Conservation (phyloP, 2,329 filamentous ascomycete species). For the Colletotrichum destructivum region DNA sequence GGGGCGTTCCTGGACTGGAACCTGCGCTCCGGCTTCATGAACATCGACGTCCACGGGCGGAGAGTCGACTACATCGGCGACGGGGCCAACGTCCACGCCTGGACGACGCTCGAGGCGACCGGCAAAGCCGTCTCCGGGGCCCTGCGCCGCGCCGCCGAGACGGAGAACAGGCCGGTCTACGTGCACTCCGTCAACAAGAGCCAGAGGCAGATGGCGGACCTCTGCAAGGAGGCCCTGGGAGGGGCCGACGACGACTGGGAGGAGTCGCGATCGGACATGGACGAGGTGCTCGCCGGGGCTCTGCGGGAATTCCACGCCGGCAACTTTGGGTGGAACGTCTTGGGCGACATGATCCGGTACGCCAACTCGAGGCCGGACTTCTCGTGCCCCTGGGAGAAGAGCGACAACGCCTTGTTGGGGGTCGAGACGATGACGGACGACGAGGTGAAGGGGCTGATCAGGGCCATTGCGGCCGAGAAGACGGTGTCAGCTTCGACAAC, state of each 20-base stretch:
- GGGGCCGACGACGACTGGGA: constrained; percentile 34
- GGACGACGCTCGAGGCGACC: constrained; percentile 46
- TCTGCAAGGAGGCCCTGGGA: constrained; percentile 43
- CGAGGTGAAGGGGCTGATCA: constrained; percentile 43
- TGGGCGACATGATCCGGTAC: constrained; percentile 43
- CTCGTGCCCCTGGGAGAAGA: constrained; percentile 29
- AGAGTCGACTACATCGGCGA: constrained; percentile 44
- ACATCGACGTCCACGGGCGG: constrained; percentile 46
- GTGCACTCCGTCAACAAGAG: constrained; percentile 45
- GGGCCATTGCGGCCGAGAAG: constrained; percentile 14
- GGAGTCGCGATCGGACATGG: constrained; percentile 37
- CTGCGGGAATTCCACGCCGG: constrained; percentile 42
- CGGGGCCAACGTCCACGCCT: constrained; percentile 45
- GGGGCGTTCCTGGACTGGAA: constrained; percentile 51
- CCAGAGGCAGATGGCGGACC: constrained; percentile 44
- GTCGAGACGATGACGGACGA: constrained; percentile 41
- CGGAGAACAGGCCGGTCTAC: constrained; percentile 47
- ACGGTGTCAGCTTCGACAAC: neutral
- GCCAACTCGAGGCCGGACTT: constrained; percentile 40
- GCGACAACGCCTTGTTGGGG: constrained; percentile 44
- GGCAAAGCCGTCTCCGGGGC: constrained; percentile 47
- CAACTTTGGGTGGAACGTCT: constrained; percentile 34
- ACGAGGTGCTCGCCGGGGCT: constrained; percentile 37
- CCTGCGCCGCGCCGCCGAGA: constrained; percentile 47
- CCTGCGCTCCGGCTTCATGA: constrained; percentile 44